phyloP scores from a whole-genome alignment of 306 rosid species.

The Sicyos edulis region DNA sequence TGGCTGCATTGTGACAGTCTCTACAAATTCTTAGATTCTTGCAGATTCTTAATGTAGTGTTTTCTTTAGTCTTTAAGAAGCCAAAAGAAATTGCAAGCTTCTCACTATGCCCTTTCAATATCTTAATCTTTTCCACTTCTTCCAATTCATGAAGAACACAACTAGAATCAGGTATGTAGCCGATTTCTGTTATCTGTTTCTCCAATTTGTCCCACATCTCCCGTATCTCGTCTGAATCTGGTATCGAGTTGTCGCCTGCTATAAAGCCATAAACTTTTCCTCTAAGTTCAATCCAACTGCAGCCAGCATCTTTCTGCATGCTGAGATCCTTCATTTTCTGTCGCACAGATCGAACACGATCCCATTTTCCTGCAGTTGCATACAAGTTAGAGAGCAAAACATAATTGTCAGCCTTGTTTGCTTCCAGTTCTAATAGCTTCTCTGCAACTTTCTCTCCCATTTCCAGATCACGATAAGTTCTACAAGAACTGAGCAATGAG shows the following conservation, averaged over 20 bases:
- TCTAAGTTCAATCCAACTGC: slow-evolving; percentile 76
- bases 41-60: slow-evolving; percentile 51
- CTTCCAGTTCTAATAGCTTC: slow-evolving; percentile 50
- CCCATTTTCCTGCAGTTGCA: slow-evolving; percentile 70
- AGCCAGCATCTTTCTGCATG: slow-evolving; percentile 64
- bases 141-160: slow-evolving; percentile 76
- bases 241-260: slow-evolving; percentile 41
- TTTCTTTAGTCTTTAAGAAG: slow-evolving; percentile 45
- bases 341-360: slow-evolving; percentile 52
- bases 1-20: slow-evolving; percentile 80
- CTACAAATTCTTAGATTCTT: slow-evolving; percentile 73
- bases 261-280: slow-evolving; percentile 62
- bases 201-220: slow-evolving; percentile 58
- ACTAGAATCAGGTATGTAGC: slow-evolving; percentile 59
- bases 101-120: slow-evolving; percentile 63
- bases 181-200: slow-evolving; percentile 53
- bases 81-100: slow-evolving; percentile 79
- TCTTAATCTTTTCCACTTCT: slow-evolving; percentile 56
- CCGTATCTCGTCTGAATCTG: slow-evolving; percentile 30
- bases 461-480: slow-evolving; percentile 47
- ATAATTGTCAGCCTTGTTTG: slow-evolving; percentile 54
- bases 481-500: slow-evolving; percentile 76
- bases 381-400: slow-evolving; percentile 64
- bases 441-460: slow-evolving; percentile 46
- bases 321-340: slow-evolving; percentile 61